Conservation (phyloP, 768 basidiomycete genomes). For the Lactifluus subvellereus region DNA sequence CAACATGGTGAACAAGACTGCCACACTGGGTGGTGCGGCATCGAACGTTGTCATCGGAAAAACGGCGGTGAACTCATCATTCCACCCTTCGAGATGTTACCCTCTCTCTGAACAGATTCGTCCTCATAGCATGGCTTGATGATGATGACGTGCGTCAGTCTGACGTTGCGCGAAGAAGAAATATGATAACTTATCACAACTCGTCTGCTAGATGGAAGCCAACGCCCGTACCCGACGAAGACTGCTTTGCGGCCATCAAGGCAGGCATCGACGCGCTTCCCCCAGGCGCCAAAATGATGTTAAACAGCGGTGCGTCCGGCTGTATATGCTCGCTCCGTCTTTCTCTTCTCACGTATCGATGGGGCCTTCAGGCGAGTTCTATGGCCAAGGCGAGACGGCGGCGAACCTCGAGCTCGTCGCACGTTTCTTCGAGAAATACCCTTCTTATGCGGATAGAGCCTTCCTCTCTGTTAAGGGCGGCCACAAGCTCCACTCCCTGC, state of each 20-base stretch:
- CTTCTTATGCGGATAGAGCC: slow-evolving; percentile 40
- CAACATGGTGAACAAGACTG: slow-evolving; percentile 31
- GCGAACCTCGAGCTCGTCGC: slow-evolving; percentile 46
- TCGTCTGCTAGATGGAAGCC: slow-evolving; percentile 34
- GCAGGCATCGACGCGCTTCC: slow-evolving; percentile 41
- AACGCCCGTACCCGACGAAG: slow-evolving; percentile 45
- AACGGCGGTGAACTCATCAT: slow-evolving; percentile 33
- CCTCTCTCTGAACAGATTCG: neutral
- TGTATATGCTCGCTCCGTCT: neutral
- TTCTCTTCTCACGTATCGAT: too few relatives aligned
- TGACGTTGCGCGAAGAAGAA: neutral
- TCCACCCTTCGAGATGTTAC: neutral
- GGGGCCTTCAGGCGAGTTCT: slow-evolving; percentile 45
- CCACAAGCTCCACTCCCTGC: neutral
- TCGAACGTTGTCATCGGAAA: slow-evolving; percentile 35
- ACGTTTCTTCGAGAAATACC: slow-evolving; percentile 45
- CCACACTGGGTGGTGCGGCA: slow-evolving; percentile 37
- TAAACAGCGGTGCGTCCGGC: slow-evolving; percentile 43
- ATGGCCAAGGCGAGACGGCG: slow-evolving; percentile 38
- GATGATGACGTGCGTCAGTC: slow-evolving; percentile 44
- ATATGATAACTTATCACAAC: neutral
- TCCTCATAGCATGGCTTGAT: slow-evolving; percentile 44
- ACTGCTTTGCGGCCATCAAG: slow-evolving; percentile 58
- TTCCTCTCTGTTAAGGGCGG: slow-evolving; percentile 46
- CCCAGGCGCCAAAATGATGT: slow-evolving; percentile 40